Conservation (phyloP, 371 early-diverging fungal species). For the Actinomucor elegans region DNA sequence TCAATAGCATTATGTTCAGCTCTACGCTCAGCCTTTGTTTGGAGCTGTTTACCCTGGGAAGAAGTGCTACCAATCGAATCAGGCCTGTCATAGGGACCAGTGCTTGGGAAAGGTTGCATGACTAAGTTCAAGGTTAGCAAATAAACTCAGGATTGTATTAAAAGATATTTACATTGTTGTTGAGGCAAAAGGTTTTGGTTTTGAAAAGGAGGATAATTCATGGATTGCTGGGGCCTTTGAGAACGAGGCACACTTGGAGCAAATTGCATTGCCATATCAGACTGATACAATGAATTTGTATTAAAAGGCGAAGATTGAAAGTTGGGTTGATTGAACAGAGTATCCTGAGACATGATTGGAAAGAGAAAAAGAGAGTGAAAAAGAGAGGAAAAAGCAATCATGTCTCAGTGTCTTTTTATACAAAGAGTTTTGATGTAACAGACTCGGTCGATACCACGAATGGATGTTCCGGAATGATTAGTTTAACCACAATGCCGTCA, state of each 20-base stretch:
- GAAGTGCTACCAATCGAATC: background rate
- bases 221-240: slow-evolving; percentile 1
- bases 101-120: slow-evolving; percentile 2
- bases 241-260: slow-evolving; percentile 25
- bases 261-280: slow-evolving; percentile 23
- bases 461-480: slow-evolving; percentile 3
- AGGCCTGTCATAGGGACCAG: slow-evolving; percentile 19
- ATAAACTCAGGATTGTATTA: background rate
- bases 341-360: slow-evolving; percentile 20
- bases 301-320: slow-evolving; percentile 12
- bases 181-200: no score
- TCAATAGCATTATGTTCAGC: slow-evolving; percentile 80
- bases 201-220: no score
- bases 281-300: slow-evolving; percentile 5
- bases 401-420: background rate
- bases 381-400: background rate
- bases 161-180: background rate
- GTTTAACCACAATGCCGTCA: slow-evolving; percentile 8
- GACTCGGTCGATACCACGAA: background rate
- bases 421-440: background rate
- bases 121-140: slow-evolving; percentile 5
- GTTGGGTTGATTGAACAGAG: slow-evolving; percentile 2
- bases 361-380: background rate
- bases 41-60: slow-evolving; percentile 12
- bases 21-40: slow-evolving; percentile 61